These are phyloP conservation scores for Prosopis cineraria DNA, from an alignment of 306 rosid species.

Conservation along the genomic window DNA sequence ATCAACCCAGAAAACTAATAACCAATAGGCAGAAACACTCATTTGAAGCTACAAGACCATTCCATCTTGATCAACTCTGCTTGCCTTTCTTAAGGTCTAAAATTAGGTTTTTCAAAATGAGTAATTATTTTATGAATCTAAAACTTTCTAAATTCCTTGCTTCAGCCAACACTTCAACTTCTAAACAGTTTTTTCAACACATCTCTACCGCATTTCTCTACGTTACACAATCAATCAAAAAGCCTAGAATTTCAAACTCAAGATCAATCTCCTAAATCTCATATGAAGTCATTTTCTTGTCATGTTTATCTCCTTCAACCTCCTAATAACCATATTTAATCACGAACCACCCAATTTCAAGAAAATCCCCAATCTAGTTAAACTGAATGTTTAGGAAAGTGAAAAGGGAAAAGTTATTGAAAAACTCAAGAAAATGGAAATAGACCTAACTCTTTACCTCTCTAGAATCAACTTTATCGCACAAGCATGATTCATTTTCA, in stretches of 20 bases:
- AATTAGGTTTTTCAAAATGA: not conserved
- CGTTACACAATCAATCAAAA: not conserved
- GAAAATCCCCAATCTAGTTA: not conserved
- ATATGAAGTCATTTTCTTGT: not conserved
- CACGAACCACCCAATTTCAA: not conserved
- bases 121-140: too few relatives aligned
- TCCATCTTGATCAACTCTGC: not conserved
- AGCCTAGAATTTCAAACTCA: not conserved
- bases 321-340: not conserved
- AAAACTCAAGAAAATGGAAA: too few relatives aligned
- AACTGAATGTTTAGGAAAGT: too few relatives aligned
- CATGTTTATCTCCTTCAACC: not conserved
- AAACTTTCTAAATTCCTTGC: too few relatives aligned
- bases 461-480: too few relatives aligned
- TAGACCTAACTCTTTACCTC: too few relatives aligned
- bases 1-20: not conserved
- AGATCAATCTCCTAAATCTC: not conserved
- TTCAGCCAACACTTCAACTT: too few relatives aligned
- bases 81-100: not conserved
- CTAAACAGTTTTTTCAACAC: too few relatives aligned
- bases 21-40: not conserved
- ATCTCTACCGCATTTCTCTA: not conserved
- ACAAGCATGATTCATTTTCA: too few relatives aligned
- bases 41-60: not conserved
- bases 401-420: too few relatives aligned